These are phyloP conservation scores for Populus deltoides DNA, from an alignment of 345 rosid species.

Conservation along the genomic window DNA sequence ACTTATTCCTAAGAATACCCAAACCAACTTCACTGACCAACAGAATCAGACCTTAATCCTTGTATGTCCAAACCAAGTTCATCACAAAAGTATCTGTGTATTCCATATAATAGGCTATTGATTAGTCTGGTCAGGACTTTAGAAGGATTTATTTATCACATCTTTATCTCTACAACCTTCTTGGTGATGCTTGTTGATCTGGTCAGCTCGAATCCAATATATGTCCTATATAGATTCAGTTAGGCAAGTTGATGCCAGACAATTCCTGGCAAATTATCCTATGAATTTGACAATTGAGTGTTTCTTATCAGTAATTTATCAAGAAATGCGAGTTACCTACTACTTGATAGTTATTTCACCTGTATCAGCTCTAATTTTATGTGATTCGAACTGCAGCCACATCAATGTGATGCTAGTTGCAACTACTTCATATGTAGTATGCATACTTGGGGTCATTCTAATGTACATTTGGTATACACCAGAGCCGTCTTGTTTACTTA, in stretches of 20 bases:
- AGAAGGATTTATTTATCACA: neutral
- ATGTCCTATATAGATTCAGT: neutral
- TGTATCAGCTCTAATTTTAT: neutral
- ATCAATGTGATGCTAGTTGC: constrained; percentile 69
- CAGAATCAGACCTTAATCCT: too few relatives aligned
- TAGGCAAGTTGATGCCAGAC: neutral
- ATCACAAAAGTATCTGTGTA: too few relatives aligned
- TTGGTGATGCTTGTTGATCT: neutral
- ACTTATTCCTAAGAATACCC: too few relatives aligned
- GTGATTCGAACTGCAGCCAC: constrained; percentile 47
- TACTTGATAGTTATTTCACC: neutral
- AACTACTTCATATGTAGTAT: constrained; percentile 61
- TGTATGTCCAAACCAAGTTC: too few relatives aligned
- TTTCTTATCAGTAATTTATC: neutral
- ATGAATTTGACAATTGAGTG: neutral
- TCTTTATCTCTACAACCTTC: too few relatives aligned
- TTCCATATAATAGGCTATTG: too few relatives aligned
- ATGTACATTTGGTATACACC: constrained; percentile 97
- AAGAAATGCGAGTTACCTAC: neutral
- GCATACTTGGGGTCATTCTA: constrained; percentile 75
- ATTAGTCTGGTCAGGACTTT: too few relatives aligned
- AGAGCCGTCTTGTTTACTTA: constrained; percentile 78
- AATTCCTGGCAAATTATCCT: neutral
- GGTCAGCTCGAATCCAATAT: too few relatives aligned
- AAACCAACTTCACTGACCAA: too few relatives aligned